Evolutionary conservation across 1,284 basidiomycete genomes (phyloP).

Genomic region (Tilletia indica): DNA sequence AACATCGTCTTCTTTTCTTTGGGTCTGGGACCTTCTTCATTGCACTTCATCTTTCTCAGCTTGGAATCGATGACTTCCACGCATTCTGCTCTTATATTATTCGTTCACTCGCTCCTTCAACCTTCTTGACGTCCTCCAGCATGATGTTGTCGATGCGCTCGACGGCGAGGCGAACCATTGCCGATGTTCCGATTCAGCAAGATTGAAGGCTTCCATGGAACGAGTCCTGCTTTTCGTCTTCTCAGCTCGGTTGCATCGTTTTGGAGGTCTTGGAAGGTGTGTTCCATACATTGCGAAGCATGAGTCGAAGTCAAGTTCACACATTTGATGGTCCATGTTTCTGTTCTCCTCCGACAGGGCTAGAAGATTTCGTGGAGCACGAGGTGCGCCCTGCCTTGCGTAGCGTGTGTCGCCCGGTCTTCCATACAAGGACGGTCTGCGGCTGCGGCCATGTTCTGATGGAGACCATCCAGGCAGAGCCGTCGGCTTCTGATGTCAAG

Average conservation of each 20-base stretch:
- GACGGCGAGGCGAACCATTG: not conserved
- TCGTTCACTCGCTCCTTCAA: too few relatives aligned
- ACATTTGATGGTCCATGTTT: not conserved
- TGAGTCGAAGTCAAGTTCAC: not conserved
- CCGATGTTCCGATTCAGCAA: not conserved
- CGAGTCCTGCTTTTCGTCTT: not conserved
- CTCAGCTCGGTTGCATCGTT: not conserved
- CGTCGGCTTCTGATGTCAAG: not conserved
- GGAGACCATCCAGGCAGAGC: not conserved
- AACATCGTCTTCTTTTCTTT: too few relatives aligned
- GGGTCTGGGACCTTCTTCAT: too few relatives aligned
- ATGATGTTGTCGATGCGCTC: too few relatives aligned
- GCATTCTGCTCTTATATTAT: too few relatives aligned
- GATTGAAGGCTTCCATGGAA: not conserved
- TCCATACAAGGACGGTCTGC: not conserved
- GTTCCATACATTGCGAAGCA: not conserved
- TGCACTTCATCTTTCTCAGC: too few relatives aligned
- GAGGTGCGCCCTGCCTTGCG: not conserved
- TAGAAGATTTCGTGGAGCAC: not conserved
- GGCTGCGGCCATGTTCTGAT: conserved; percentile 8
- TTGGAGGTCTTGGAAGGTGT: conserved; percentile 2
- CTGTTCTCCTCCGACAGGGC: not conserved
- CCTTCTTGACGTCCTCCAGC: too few relatives aligned
- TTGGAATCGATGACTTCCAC: too few relatives aligned
- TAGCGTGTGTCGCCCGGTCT: not conserved